Evolutionary conservation across 345 rosid species (phyloP).

Genomic region (Xanthoceras sorbifolium): DNA sequence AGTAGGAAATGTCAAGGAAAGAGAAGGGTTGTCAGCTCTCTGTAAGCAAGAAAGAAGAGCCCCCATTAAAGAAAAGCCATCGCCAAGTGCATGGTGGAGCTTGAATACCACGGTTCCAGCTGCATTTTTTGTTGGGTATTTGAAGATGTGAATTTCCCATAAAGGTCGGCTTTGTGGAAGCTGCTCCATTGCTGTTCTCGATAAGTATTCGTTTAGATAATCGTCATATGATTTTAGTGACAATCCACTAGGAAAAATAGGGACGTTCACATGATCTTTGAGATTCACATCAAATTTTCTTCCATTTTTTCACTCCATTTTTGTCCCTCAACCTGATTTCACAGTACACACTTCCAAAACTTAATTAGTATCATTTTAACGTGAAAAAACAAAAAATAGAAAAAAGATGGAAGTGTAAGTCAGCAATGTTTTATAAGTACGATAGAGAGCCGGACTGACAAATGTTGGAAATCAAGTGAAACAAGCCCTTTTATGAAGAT

Average conservation of each 20-base stretch:
- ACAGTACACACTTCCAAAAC: background rate
- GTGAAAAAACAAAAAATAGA: too few species aligned
- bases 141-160: slow-evolving; percentile 59
- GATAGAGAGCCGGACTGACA: too few species aligned
- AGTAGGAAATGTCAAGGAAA: slow-evolving; percentile 45
- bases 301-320: slow-evolving; percentile 36
- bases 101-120: slow-evolving; percentile 41
- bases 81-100: slow-evolving; percentile 62
- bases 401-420: background rate
- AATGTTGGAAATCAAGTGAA: too few species aligned
- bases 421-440: background rate
- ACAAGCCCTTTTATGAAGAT: background rate
- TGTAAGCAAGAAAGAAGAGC: slow-evolving; percentile 56
- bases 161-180: slow-evolving; percentile 39
- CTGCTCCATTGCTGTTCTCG: slow-evolving; percentile 29
- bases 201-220: slow-evolving; percentile 32
- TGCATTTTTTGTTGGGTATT: slow-evolving; percentile 39
- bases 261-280: slow-evolving; percentile 33
- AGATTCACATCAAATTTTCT: slow-evolving; percentile 37
- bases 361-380: background rate
- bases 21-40: slow-evolving; percentile 50
- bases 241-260: slow-evolving; percentile 32
- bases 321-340: slow-evolving; percentile 29
- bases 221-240: slow-evolving; percentile 37
- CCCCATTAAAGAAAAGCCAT: slow-evolving; percentile 55